These are phyloP conservation scores for Dendrocalamus latiflorus DNA, from an alignment of 202 grass and related monocot species.

Conservation along the genomic window DNA sequence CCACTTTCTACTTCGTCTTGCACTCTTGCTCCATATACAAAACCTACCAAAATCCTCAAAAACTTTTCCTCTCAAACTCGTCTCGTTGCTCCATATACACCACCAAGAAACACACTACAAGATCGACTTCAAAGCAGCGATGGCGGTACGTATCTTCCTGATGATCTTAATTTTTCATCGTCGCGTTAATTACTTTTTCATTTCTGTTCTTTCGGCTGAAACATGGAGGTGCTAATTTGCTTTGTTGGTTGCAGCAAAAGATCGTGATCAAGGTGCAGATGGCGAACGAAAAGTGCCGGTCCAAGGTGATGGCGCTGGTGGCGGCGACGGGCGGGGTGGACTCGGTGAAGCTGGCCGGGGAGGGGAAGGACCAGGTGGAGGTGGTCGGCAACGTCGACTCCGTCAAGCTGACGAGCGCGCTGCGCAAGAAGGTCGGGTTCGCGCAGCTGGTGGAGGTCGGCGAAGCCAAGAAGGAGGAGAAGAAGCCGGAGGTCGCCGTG, in stretches of 20 bases:
- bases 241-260: slow-evolving; percentile 11
- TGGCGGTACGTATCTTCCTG: not conserved
- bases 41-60: not conserved
- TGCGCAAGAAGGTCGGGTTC: slow-evolving; percentile 52
- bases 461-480: slow-evolving; percentile 1
- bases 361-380: slow-evolving; percentile 43
- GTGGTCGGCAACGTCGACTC: slow-evolving; percentile 54
- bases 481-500: not conserved
- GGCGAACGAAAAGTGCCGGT: slow-evolving; percentile 42
- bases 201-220: not conserved
- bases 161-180: not conserved
- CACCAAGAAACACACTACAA: not conserved
- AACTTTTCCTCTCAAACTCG: not conserved
- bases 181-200: not conserved
- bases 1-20: not conserved
- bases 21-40: not conserved
- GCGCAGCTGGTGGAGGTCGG: slow-evolving; percentile 41
- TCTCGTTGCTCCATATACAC: not conserved
- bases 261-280: slow-evolving; percentile 60
- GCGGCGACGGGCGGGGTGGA: slow-evolving; percentile 39
- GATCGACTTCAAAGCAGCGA: not conserved
- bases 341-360: slow-evolving; percentile 42
- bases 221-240: not conserved
- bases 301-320: slow-evolving; percentile 55
- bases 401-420: slow-evolving; percentile 10